These are phyloP conservation scores for Aquilaria malaccensis DNA, from an alignment of 345 rosid species.

Conservation along the genomic window DNA sequence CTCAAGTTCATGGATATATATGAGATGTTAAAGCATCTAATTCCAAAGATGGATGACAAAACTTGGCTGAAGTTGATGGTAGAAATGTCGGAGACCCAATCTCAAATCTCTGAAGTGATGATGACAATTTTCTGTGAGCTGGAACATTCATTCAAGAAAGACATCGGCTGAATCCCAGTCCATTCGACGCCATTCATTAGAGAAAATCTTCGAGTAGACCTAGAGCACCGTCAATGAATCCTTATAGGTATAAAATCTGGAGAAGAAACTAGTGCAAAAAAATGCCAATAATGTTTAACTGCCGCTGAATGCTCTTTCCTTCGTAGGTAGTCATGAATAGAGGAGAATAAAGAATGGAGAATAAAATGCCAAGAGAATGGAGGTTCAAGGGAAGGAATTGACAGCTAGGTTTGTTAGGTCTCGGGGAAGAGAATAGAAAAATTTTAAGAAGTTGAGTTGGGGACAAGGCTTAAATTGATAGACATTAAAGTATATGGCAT, in stretches of 20 bases:
- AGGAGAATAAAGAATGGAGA: too few relatives aligned
- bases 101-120: slow-evolving; percentile 51
- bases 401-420: too few relatives aligned
- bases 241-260: slow-evolving; percentile 50
- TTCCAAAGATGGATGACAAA: slow-evolving; percentile 19
- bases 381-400: too few relatives aligned
- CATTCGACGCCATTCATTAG: slow-evolving; percentile 77
- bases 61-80: slow-evolving; percentile 23
- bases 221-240: slow-evolving; percentile 12
- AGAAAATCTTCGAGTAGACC: slow-evolving; percentile 51
- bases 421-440: too few relatives aligned
- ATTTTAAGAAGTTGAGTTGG: too few relatives aligned
- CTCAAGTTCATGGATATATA: slow-evolving; percentile 79
- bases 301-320: too few relatives aligned
- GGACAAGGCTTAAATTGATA: too few relatives aligned
- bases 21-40: slow-evolving; percentile 49
- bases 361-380: too few relatives aligned
- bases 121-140: slow-evolving; percentile 55
- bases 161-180: slow-evolving; percentile 51
- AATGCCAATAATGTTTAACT: too few relatives aligned
- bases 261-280: slow-evolving; percentile 36
- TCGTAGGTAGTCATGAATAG: too few relatives aligned
- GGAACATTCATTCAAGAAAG: slow-evolving; percentile 65
- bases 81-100: slow-evolving; percentile 33
- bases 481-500: too few relatives aligned